Conservation (phyloP, 2,329 filamentous ascomycete genomes). For the Cercospora sp. region DNA sequence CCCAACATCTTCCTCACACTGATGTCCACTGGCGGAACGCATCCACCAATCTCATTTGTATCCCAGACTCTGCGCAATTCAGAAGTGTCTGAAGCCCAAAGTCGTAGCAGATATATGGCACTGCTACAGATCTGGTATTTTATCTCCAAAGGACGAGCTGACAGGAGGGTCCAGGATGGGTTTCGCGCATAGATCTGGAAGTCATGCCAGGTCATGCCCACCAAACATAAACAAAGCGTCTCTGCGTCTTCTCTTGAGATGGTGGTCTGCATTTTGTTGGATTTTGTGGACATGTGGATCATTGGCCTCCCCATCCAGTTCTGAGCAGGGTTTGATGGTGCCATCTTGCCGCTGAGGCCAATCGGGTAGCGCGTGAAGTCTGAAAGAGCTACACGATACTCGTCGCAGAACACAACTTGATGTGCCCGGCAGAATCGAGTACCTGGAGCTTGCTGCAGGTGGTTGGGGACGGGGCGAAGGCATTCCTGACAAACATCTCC, state of each 20-base stretch:
- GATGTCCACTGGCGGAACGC: not conserved
- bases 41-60: not conserved
- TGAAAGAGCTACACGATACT: not conserved
- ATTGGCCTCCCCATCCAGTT: not conserved
- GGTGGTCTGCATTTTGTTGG: not conserved
- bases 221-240: not conserved
- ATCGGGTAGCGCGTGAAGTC: not conserved
- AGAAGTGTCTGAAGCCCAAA: not conserved
- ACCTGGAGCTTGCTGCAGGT: not conserved
- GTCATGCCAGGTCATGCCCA: not conserved
- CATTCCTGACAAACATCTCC: not conserved
- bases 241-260: not conserved
- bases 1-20: not conserved
- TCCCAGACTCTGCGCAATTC: not conserved
- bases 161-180: not conserved
- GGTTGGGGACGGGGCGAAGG: not conserved
- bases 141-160: not conserved
- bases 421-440: not conserved
- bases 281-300: not conserved
- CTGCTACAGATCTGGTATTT: not conserved
- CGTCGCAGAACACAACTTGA: not conserved
- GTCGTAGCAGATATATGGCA: not conserved
- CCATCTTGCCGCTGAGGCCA: not conserved
- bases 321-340: not conserved
- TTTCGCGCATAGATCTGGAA: not conserved